Conservation (phyloP, 495 filamentous ascomycete genomes). For the Aspergillus baeticus region DNA sequence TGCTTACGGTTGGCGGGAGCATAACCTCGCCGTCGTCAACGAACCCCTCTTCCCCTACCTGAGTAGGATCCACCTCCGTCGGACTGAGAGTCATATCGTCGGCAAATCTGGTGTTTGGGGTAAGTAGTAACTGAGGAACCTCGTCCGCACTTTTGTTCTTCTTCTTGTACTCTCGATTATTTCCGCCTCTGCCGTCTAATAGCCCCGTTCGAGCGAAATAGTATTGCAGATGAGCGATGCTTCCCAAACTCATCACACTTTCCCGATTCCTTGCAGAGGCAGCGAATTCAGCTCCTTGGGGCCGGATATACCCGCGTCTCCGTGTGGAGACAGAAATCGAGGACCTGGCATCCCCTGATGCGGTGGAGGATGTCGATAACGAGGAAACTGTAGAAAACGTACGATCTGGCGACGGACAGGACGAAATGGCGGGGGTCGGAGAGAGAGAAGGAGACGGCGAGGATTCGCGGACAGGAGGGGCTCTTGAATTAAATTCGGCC, state of each 20-base stretch:
- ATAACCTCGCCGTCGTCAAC: constrained; percentile 62
- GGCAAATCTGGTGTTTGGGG: constrained; percentile 41
- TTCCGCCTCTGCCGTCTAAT: constrained; percentile 89
- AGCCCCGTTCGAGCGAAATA: constrained; percentile 96
- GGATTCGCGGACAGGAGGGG: constrained; percentile 36
- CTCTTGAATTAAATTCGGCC: constrained; percentile 24
- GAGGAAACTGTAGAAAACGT: constrained; percentile 77
- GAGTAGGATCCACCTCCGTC: constrained; percentile 43
- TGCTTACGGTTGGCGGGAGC: constrained; percentile 93
- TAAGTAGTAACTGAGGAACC: constrained; percentile 40
- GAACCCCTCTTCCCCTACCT: constrained; percentile 53
- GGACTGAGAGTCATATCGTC: constrained; percentile 55
- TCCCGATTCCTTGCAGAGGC: constrained; percentile 85
- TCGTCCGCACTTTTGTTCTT: constrained; percentile 45
- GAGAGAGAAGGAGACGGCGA: constrained; percentile 59
- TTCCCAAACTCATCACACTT: constrained; percentile 92
- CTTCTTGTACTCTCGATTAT: constrained; percentile 69
- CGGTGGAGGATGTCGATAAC: constrained; percentile 62
- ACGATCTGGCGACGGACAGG: constrained; percentile 64
- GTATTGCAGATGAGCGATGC: constrained; percentile 96
- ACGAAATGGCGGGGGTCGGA: constrained; percentile 64
- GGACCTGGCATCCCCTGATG: constrained; percentile 51
- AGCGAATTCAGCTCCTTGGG: constrained; percentile 86
- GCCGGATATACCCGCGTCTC: constrained; percentile 83
- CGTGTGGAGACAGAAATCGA: constrained; percentile 57